Evolutionary conservation across 805 yeast genomes (phyloP), one percentile per base, ranked within the genome.

Genomic region (Candida saitoana): DNA sequence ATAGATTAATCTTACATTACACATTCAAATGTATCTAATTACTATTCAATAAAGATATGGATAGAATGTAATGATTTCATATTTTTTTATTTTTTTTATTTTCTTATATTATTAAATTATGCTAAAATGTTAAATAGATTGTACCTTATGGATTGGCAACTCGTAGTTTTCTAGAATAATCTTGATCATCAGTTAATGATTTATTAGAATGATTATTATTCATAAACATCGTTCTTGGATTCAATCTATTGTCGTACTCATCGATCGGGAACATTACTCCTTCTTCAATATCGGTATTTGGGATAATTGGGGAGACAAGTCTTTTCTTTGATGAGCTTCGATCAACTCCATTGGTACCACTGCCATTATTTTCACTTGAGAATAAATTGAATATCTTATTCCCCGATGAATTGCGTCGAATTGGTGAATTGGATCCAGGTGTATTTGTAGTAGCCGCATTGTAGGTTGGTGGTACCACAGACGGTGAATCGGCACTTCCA

Each of bases 191-290:
- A 12, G 52, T 62, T 27, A 65, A 50, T 2, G 69, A 57, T 47
- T 58, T 60, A 20, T 45, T 52, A 19, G 66, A 59, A 18, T 42
- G 46, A 45, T 62, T 62, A 30, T 48, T 42, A 19, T 46, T 52
- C 44, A 56, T 30, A 40, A 58, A 59, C 56, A 65, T 50, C 2
- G 64, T 56, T 22, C 51, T 34, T 24, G 58, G 49, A 40, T 55
- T 55, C 24, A 48, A 48, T 31, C 44, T 38, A 5, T 62, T 55
- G 33, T 62, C 66, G 24, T 56, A 39, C 33, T 60, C 66, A 11
- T 56, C 52, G 12, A 65, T 65, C 9, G 71, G 69, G 43, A 63
- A 56, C 69, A 65, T 64, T 18, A 55, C 49, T 19, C 42, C 49
- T 8, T 50, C 52, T 30, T 47, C 49, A 35, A 42, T 43, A n/a